Evolutionary conservation across 352 stramenopile genomes (phyloP), one percentile per base, ranked within the genome.

Genomic region (Phytophthora podocarpi): DNA sequence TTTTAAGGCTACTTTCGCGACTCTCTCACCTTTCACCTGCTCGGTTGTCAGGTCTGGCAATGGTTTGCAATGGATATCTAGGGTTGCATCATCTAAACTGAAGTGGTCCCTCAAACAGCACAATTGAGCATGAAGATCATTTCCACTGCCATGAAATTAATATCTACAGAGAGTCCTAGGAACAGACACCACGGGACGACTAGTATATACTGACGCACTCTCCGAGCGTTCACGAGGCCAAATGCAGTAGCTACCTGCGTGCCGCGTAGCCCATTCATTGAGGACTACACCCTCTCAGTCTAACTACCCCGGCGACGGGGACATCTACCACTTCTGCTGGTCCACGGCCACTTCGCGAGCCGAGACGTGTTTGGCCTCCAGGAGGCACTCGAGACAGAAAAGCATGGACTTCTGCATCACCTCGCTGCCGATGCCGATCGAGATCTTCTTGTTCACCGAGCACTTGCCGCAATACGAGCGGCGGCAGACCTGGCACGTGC

Each of bases 401-500:
- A 76, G 57, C 59, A 78, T 61, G 5, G 47, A 60, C 51, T 78
- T 76, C 34, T 69, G 51, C 35, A 82, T 59, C 26, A 67, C 67
- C 5, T 78, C 69, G 24, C 34, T 68, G 7, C 68, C 70, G 10
- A 76, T 69, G n/a, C 57, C 55, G 24, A 78, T 53, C 21, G 56
- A 70, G 39, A 82, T 76, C 41, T 74, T 78, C 59, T 78, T 82
- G 54, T 66, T 68, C 24, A 82, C 70, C 0, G 68, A 76, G 46
- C 73, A 82, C 39, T 74, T 78, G 31, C 70, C 60, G 41, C 73
- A 82, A 21, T 72, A 70, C 10, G 59, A 62, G 34, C 57, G 65
- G 15, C 73, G 73, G 45, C 73, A 82, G 15, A 72, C 50, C 34
- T 82, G 69, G 46, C 73, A 82, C 40, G 62, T 42, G 1, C 61